A percentile compares a stretch with the other conserved stretches of the same genome.
These are phyloP conservation scores for Danielia oregonensis DNA, from an alignment of 805 yeast species.

Conservation along the genomic window DNA sequence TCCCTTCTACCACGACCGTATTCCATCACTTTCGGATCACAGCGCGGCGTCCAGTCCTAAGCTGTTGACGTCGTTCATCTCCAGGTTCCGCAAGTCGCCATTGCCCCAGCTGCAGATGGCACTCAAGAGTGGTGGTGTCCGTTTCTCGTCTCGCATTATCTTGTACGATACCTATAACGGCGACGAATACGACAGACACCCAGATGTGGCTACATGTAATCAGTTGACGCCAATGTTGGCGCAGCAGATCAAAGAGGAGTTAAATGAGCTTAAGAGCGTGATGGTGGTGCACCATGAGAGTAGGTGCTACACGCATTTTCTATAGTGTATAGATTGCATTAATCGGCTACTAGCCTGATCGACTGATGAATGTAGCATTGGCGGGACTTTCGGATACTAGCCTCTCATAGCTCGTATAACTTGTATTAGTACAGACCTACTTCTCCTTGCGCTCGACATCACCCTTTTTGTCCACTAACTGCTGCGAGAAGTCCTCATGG, in stretches of 20 bases:
- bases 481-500: conserved; percentile 23
- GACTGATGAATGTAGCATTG: no score
- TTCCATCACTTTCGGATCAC: conserved; percentile 27
- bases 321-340: conserved; percentile 38
- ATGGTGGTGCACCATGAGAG: conserved; percentile 86
- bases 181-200: conserved; percentile 86
- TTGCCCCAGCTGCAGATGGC: conserved; percentile 7
- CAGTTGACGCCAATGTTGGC: conserved; percentile 85
- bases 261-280: conserved; percentile 70
- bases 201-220: conserved; percentile 90
- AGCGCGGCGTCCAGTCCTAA: conserved; percentile 27
- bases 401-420: no score
- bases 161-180: conserved; percentile 82
- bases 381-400: no score
- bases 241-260: conserved; percentile 78
- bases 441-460: conserved; percentile 11
- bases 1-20: conserved; percentile 29
- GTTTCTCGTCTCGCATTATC: conserved; percentile 77
- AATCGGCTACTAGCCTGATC: no score
- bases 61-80: conserved; percentile 29
- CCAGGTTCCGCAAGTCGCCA: conserved; percentile 25
- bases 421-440: no score
- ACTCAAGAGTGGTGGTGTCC: conserved; percentile 32
- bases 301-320: conserved; percentile 78
- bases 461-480: conserved; percentile 14